These are phyloP conservation scores for Erucastrum elatum DNA, from an alignment of 345 rosid genomes.

Conservation along the genomic window DNA sequence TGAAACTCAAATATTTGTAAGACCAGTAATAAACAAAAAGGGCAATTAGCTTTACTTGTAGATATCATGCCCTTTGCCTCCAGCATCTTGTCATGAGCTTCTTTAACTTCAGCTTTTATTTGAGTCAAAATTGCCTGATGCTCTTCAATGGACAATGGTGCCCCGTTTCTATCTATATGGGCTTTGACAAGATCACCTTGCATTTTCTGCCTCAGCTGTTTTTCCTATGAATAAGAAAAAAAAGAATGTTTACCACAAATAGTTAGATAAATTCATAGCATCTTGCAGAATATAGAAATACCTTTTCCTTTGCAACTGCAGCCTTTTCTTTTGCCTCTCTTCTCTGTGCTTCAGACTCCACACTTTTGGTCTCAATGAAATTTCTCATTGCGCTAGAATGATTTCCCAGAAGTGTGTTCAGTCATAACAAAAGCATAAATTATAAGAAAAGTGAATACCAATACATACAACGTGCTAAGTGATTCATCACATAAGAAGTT, in stretches of 20 bases:
- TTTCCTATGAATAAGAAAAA: slow-evolving; percentile 46
- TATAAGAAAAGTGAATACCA: slow-evolving; percentile 4
- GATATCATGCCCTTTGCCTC: slow-evolving; percentile 42
- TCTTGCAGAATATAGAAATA: slow-evolving; percentile 13
- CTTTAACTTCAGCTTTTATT: slow-evolving; percentile 57
- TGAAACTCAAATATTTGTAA: not conserved
- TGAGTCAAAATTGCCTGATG: slow-evolving; percentile 51
- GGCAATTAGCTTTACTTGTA: slow-evolving; percentile 45
- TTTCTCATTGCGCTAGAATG: slow-evolving; percentile 7
- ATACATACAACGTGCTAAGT: slow-evolving; percentile 41
- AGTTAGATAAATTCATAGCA: not conserved
- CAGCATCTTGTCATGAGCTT: slow-evolving; percentile 58
- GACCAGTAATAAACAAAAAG: not conserved
- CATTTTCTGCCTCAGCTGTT: slow-evolving; percentile 55
- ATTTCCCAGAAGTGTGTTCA: not conserved
- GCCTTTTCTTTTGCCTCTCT: slow-evolving; percentile 21
- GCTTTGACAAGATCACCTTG: slow-evolving; percentile 64
- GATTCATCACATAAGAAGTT: slow-evolving; percentile 59
- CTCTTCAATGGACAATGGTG: slow-evolving; percentile 58
- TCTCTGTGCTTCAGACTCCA: slow-evolving; percentile 11
- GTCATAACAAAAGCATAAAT: not conserved
- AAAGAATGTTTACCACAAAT: not conserved
- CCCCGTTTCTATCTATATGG: slow-evolving; percentile 51
- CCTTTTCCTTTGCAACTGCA: slow-evolving; percentile 65
- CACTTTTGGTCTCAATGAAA: slow-evolving; percentile 31